Evolutionary conservation across 176 grass and related monocot genomes (phyloP).

Genomic region (Ampelocalamus luodianensis): DNA sequence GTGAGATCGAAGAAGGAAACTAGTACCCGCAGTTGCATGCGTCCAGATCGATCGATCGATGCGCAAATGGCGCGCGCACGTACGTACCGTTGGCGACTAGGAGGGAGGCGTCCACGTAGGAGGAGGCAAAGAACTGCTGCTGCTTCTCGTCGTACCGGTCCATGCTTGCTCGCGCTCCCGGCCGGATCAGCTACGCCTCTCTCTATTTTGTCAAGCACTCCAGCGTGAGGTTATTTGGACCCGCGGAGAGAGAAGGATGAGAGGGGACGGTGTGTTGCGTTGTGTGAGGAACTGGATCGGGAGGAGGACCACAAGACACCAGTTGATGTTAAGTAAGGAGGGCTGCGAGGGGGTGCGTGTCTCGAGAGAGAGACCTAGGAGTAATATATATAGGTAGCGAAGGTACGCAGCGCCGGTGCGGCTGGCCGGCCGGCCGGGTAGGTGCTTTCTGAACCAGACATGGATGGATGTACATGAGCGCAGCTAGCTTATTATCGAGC

Average conservation of each 20-base stretch:
- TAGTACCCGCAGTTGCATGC: neutral
- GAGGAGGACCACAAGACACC: slow-evolving; percentile 45
- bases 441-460: slow-evolving; percentile 28
- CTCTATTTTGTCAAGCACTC: neutral
- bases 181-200: slow-evolving; percentile 3
- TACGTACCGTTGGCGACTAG: slow-evolving; percentile 39
- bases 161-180: slow-evolving; percentile 35
- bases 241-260: neutral
- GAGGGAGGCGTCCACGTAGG: slow-evolving; percentile 46
- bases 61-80: neutral
- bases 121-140: slow-evolving; percentile 39
- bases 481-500: neutral
- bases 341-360: slow-evolving; percentile 43
- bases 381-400: slow-evolving; percentile 53
- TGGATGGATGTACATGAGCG: neutral
- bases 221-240: neutral
- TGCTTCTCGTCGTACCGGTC: slow-evolving; percentile 42
- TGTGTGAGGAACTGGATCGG: slow-evolving; percentile 20
- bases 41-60: neutral
- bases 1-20: neutral
- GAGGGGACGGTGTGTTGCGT: neutral
- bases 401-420: slow-evolving; percentile 37
- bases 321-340: slow-evolving; percentile 46
- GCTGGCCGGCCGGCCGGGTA: slow-evolving; percentile 28
- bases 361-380: slow-evolving; percentile 58